These are phyloP conservation scores for Debaryomyces sp. DNA, from an alignment of 1,139 yeast genomes.

Conservation along the genomic window DNA sequence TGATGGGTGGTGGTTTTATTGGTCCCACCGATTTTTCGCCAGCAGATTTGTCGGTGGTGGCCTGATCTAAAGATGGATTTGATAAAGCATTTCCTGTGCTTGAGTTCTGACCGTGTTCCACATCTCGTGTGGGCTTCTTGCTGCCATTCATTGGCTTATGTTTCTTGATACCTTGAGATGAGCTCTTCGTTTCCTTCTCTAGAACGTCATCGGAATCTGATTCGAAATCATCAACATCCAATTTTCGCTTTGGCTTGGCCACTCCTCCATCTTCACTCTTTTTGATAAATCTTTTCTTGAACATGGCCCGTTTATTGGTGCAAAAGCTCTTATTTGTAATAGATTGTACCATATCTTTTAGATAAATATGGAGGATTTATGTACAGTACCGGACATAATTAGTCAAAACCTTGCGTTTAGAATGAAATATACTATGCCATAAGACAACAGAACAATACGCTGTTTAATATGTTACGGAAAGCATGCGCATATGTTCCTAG, in stretches of 20 bases:
- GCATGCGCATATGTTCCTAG: neutral
- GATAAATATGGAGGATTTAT: neutral
- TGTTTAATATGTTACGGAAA: neutral
- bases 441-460: neutral
- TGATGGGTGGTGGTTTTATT: slow-evolving; percentile 42
- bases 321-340: neutral
- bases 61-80: slow-evolving; percentile 4
- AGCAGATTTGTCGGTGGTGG: neutral
- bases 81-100: neutral
- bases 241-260: slow-evolving; percentile 21
- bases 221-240: slow-evolving; percentile 11
- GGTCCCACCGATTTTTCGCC: slow-evolving; percentile 13
- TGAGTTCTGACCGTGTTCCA: neutral
- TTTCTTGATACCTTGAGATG: slow-evolving; percentile 4
- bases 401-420: neutral
- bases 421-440: neutral
- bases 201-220: slow-evolving; percentile 1
- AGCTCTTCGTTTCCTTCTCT: slow-evolving; percentile 4
- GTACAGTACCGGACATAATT: slow-evolving; percentile 1
- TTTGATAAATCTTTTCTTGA: slow-evolving; percentile 36
- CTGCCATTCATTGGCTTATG: slow-evolving; percentile 2
- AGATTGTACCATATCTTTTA: neutral
- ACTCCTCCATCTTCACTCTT: slow-evolving; percentile 10
- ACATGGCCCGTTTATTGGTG: slow-evolving; percentile 23
- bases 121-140: slow-evolving; percentile 4